Percentiles rank a stretch among this genome's conserved stretches.
Evolutionary conservation across 192 early-diverging fungal species (phyloP).

Genomic region (Rhizophagus sp.): DNA sequence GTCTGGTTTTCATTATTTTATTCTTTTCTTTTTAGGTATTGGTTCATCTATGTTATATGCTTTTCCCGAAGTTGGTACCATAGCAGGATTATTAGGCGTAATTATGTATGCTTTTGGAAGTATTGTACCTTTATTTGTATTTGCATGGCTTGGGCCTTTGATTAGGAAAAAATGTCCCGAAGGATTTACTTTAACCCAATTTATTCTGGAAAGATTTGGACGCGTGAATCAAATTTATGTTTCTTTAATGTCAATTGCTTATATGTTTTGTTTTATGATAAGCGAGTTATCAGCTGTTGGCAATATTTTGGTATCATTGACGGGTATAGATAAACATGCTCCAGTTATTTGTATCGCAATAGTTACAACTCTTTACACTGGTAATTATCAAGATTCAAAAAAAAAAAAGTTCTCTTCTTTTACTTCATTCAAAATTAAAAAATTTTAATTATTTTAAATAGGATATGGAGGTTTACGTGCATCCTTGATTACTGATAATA

Average conservation of each 20-base stretch:
- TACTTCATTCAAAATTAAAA: background rate
- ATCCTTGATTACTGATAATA: conserved; percentile 57
- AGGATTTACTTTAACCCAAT: conserved; percentile 64
- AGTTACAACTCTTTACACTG: conserved; percentile 61
- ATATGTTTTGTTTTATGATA: conserved; percentile 58
- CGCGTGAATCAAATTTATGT: conserved; percentile 54
- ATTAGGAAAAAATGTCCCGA: conserved; percentile 54
- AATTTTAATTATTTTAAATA: background rate
- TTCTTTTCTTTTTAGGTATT: conserved; percentile 30
- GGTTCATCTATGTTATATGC: conserved; percentile 61
- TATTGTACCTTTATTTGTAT: conserved; percentile 52
- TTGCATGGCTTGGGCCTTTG: conserved; percentile 56
- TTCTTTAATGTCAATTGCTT: conserved; percentile 54
- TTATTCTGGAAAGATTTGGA: conserved; percentile 58
- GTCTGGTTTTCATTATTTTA: conserved; percentile 34
- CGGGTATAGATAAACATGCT: conserved; percentile 46
- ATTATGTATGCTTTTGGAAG: conserved; percentile 62
- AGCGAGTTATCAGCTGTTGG: conserved; percentile 63
- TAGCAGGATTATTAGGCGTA: conserved; percentile 57
- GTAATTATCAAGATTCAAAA: background rate
- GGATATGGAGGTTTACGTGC: conserved; percentile 61
- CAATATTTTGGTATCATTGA: conserved; percentile 46
- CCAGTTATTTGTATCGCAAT: conserved; percentile 59
- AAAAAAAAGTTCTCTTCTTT: background rate
- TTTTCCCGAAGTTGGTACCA: conserved; percentile 56